A percentile compares a stretch with the other conserved stretches of the same genome.
phyloP scores from a whole-genome alignment of 1,139 yeast genomes.

The Geotrichum phurueaensis region DNA sequence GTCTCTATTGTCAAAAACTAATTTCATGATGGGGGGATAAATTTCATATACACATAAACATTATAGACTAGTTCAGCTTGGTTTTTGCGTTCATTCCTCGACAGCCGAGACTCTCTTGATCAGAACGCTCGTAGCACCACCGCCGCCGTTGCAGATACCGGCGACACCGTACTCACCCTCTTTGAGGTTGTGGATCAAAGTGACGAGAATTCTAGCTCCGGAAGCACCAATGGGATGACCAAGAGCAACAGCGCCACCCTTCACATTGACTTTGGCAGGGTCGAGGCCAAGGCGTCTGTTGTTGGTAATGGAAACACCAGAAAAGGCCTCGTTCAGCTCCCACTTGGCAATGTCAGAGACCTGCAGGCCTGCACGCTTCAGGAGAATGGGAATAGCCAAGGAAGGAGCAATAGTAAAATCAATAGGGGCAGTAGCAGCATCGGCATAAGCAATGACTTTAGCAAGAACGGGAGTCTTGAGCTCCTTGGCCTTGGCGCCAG shows the following conservation, averaged over 20 bases:
- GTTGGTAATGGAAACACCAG: conserved; percentile 88
- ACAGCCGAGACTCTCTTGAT: conserved; percentile 44
- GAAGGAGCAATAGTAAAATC: conserved; percentile 94
- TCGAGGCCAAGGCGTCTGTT: conserved; percentile 61
- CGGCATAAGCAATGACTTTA: conserved; percentile 82
- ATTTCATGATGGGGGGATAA: background rate
- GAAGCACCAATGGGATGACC: conserved; percentile 96
- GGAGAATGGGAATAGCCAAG: conserved; percentile 81
- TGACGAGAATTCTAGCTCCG: conserved; percentile 85
- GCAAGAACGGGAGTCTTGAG: conserved; percentile 62
- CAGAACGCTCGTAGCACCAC: conserved; percentile 82
- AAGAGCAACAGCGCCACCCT: conserved; percentile 94
- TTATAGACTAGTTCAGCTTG: background rate
- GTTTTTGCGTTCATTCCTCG: conserved; percentile 11
- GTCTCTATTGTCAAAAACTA: no score
- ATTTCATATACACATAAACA: background rate
- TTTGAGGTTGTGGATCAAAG: conserved; percentile 62
- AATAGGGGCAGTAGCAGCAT: conserved; percentile 85
- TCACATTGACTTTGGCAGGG: conserved; percentile 67
- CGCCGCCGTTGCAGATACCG: conserved; percentile 96
- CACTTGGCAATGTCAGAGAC: conserved; percentile 53
- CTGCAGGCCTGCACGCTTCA: conserved; percentile 48
- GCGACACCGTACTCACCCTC: conserved; percentile 91
- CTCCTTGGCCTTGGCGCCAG: conserved; percentile 66
- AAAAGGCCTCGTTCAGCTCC: conserved; percentile 90